Percentiles rank a stretch among this genome's conserved stretches.
Conservation (phyloP, 306 rosid genomes). For the Cicer judaicum region DNA sequence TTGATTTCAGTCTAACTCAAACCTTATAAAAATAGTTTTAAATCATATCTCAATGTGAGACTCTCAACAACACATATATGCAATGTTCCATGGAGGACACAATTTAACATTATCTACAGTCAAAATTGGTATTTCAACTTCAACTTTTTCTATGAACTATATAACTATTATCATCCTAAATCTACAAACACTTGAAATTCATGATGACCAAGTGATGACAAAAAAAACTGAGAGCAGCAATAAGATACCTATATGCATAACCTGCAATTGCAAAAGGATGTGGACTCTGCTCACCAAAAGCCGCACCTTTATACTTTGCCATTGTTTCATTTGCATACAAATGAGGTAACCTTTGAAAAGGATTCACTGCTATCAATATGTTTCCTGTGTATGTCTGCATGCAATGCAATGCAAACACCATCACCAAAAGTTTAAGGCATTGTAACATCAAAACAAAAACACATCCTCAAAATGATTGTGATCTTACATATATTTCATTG, state of each 20-base stretch:
- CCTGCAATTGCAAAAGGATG: conserved; percentile 99
- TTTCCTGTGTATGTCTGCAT: conserved; percentile 93
- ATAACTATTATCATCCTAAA: background rate
- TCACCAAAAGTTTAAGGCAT: conserved; percentile 41
- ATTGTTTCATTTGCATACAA: conserved; percentile 67
- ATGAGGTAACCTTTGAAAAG: conserved; percentile 90
- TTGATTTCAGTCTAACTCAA: no score
- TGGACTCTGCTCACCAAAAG: conserved; percentile 90
- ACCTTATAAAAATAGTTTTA: no score
- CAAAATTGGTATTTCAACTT: no score
- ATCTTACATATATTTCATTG: conserved; percentile 88
- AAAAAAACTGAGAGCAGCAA: conserved; percentile 30
- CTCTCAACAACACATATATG: background rate
- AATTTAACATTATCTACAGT: no score
- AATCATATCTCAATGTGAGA: no score
- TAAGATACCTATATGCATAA: conserved; percentile 88
- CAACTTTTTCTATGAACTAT: no score
- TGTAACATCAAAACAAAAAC: background rate
- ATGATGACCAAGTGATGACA: conserved; percentile 1
- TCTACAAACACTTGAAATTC: background rate
- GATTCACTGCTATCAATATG: conserved; percentile 95
- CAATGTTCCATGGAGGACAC: background rate
- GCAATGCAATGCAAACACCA: conserved; percentile 29
- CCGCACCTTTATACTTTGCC: conserved; percentile 75
- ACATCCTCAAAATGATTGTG: background rate